These are phyloP conservation scores for Tetracladium maxilliforme DNA, from an alignment of 2,329 filamentous ascomycete species.

Conservation along the genomic window DNA sequence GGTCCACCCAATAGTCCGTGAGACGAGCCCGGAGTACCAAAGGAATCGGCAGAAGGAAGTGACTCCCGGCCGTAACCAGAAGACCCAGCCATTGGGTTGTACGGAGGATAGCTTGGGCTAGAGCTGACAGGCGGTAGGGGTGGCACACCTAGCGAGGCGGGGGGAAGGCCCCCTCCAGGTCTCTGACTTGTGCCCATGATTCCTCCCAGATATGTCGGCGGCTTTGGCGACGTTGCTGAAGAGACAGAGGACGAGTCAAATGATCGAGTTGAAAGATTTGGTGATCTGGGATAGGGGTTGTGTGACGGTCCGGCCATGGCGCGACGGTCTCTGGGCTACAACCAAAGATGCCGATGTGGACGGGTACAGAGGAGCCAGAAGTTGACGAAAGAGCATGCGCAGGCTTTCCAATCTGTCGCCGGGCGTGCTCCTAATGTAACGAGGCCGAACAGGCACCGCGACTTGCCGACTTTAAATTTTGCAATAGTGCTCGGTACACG, in stretches of 20 bases:
- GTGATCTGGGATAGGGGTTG: constrained; percentile 43
- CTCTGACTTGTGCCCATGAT: no score
- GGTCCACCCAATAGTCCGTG: constrained; percentile 22
- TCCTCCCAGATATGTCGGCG: constrained; percentile 34
- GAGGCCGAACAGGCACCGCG: no score
- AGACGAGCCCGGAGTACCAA: constrained; percentile 34
- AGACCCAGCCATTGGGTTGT: constrained; percentile 6
- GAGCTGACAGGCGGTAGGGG: constrained; percentile 24
- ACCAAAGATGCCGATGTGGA: no score
- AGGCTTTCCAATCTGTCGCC: no score
- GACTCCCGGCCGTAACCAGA: constrained; percentile 34
- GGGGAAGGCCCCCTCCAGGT: constrained; percentile 37
- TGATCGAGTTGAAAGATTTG: constrained; percentile 33
- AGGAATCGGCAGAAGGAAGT: constrained; percentile 41
- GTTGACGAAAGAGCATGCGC: no score
- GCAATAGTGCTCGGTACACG: no score
- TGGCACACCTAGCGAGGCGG: constrained; percentile 36
- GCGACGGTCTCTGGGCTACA: no score
- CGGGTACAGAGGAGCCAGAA: no score
- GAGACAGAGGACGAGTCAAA: constrained; percentile 50
- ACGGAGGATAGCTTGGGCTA: constrained; percentile 12
- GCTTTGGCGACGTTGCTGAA: constrained; percentile 43
- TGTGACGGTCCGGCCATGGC: no score
- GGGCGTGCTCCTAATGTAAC: no score
- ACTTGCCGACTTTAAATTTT: no score